Percentiles rank a stretch among this genome's conserved stretches.
Conservation (phyloP, 805 yeast species). For the Lachancea lanzarotensis region DNA sequence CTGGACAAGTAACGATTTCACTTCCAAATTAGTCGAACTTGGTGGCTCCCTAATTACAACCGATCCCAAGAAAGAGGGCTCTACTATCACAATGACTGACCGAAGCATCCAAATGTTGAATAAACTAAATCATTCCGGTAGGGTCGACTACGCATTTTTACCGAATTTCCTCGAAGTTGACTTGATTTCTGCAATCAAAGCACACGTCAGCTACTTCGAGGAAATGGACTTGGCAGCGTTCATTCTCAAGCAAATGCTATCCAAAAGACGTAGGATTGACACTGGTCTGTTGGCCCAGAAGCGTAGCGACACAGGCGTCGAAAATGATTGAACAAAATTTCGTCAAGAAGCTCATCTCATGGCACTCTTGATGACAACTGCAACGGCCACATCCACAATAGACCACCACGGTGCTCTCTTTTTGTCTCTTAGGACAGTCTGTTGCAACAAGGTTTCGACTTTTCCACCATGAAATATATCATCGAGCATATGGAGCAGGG, state of each 20-base stretch:
- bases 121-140: conserved; percentile 58
- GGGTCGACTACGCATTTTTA: conserved; percentile 76
- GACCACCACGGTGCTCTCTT: too few relatives aligned
- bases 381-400: too few relatives aligned
- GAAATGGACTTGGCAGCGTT: conserved; percentile 81
- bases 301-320: not conserved
- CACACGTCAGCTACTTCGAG: conserved; percentile 85
- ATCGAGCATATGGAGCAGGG: conserved; percentile 98
- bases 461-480: conserved; percentile 64
- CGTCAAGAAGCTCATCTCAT: not conserved
- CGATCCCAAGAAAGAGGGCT: conserved; percentile 16
- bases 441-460: not conserved
- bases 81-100: conserved; percentile 21
- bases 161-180: conserved; percentile 77
- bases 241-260: conserved; percentile 50
- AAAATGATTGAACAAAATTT: conserved; percentile 1
- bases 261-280: conserved; percentile 3
- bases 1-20: conserved; percentile 22
- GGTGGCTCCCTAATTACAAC: conserved; percentile 18
- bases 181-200: conserved; percentile 70
- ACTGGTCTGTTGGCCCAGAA: conserved; percentile 4
- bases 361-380: too few relatives aligned
- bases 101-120: conserved; percentile 36
- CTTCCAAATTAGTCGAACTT: conserved; percentile 25
- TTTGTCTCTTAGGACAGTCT: too few relatives aligned